Evolutionary conservation across 305 asterid genomes (phyloP), one percentile per base, ranked within the genome.

Genomic region (Fraxinus angustifolia): DNA sequence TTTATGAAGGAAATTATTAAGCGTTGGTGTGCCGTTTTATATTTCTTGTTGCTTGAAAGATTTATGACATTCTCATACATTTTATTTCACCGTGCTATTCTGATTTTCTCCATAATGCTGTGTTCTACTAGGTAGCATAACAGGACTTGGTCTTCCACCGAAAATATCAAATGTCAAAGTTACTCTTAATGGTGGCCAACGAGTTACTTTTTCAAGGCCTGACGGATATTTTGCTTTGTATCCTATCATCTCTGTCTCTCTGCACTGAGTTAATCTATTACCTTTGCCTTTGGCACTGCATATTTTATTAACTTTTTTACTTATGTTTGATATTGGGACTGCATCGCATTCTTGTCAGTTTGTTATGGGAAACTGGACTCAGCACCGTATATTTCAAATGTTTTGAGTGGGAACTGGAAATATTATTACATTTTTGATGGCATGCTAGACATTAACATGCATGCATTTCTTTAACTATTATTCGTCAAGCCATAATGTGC

Each of bases 221-320:
- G 99, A 93, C 84, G 98, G 99, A 91, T 95, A 93, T 91, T 95
- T 95, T 79, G 90, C 98, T 75, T 93, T 95, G 99, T 95, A 95
- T 95, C 97, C 97, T 90, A 10, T 77, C 60, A 85, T 89, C 77
- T 82, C 56, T 76, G 31, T 83, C 68, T 84, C 77, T 81, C 77
- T 79, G 53, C 65, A 74, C 67, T 62, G 19, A 10, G 73, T 80
- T 77, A n/a, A 26, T 30, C 53, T 70, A 8, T 40, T 45, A 65
- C 28, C 53, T 78, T 82, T 58, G 45, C 68, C 31, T 12, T 33
- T 83, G 53, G 12, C 56, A 56, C 76, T 83, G 70, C 73, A 68
- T 30, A 31, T 36, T 16, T 80, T 65, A 62, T 65, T 11, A 31
- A 48, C 19, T 40, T 62, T 40, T 81, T 33, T 78, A 53, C 48